Evolutionary conservation across 2,329 filamentous ascomycete species (phyloP).

Genomic region (Grosmannia clavigera): DNA sequence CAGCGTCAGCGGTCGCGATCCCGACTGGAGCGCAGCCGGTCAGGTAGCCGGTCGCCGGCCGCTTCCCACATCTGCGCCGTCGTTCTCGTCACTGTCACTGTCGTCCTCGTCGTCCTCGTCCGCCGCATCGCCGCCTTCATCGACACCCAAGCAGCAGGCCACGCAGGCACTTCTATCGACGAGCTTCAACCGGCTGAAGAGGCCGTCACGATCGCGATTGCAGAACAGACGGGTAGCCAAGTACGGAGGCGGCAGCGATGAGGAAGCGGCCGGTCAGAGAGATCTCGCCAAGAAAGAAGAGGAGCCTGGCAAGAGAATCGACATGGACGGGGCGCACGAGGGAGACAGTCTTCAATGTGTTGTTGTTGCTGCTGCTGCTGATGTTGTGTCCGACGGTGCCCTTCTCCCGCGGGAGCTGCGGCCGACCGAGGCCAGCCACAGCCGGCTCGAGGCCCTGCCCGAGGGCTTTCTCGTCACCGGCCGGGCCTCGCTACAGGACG

Average conservation of each 20-base stretch:
- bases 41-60: neutral
- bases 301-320: neutral
- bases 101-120: neutral
- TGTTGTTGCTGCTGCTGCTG: too few relatives aligned
- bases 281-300: too few relatives aligned
- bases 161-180: too few relatives aligned
- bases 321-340: neutral
- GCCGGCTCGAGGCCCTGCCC: constrained; percentile 20
- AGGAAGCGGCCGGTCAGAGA: too few relatives aligned
- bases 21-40: too few relatives aligned
- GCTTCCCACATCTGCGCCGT: neutral
- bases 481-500: constrained; percentile 22
- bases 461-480: constrained; percentile 21
- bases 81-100: neutral
- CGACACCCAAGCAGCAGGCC: neutral
- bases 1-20: neutral
- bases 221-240: too few relatives aligned
- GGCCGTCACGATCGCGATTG: too few relatives aligned
- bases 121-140: neutral
- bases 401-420: neutral
- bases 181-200: too few relatives aligned
- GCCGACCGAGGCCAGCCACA: constrained; percentile 6
- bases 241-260: too few relatives aligned
- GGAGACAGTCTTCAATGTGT: too few relatives aligned
- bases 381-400: neutral